Base-by-base conservation (phyloP, 2,329 filamentous ascomycete species). In the Penicillium sp. region DNA sequence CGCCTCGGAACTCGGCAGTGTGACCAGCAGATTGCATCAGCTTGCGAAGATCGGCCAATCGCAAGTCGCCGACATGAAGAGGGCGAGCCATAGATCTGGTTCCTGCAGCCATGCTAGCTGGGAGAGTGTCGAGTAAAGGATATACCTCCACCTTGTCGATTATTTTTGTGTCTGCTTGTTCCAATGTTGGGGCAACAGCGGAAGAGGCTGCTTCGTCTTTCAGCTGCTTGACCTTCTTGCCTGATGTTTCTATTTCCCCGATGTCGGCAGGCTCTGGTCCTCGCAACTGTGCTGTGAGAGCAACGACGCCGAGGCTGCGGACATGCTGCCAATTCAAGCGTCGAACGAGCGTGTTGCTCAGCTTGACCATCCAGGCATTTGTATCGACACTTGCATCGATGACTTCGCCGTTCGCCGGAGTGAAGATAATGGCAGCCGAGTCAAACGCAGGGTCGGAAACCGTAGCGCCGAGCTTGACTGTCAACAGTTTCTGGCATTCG, bases 371-470 rank as follows among this genome's bases (percentile, higher is more conserved):
- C 94, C 96, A 99, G 4, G 94, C 93, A 72, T 97, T 97, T 6
- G 93, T 97, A 72, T 99, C 94, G 42, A 97, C 93, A 69, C 93
- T 97, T 13, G 93, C 94, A 73, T 99, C 88, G 42, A 99, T 83
- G 15, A 82, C 79, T 35, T 83, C 80, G 25, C 92, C 92, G n/a
- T 90, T 80, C 10, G 79, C 75, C 1, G 94, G 94, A 0, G 91
- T 92, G 71, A 93, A 93, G 6, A 99, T 90, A 62, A 93, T 87
- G 12, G 65, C 64, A 36, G 86, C 82, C 76, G 76, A 43, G 72
- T 75, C 68, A n/a, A 77, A 77, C 33, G 88, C 77, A 57, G 60
- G 47, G 44, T 61, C 56, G 29, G 68, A 63, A n/a, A 60, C 64
- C 15, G 67, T 67, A 23, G 65, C 61, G 3, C 68, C 73, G 5